Evolutionary conservation across 805 yeast species (phyloP).

Genomic region (Lipomyces spencermartinsiae): DNA sequence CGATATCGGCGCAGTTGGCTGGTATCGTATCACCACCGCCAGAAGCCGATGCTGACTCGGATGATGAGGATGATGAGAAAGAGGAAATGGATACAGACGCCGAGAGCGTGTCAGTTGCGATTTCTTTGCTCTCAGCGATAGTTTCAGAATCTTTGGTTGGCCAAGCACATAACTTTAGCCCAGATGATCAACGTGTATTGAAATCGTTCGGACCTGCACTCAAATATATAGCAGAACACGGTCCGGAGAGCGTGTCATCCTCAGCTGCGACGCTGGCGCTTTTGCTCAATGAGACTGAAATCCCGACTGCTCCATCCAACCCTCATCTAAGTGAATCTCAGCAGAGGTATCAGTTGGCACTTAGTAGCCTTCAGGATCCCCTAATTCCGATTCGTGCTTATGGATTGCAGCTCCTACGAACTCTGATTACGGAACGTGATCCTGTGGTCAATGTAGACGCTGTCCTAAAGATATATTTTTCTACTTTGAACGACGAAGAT

Average conservation of each 20-base stretch:
- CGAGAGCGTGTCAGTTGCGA: conserved; percentile 45
- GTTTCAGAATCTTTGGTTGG: conserved; percentile 41
- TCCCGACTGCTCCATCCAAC: conserved; percentile 6
- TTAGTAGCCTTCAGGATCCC: conserved; percentile 73
- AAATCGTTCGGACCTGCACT: conserved; percentile 30
- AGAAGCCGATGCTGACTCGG: conserved; percentile 42
- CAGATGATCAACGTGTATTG: conserved; percentile 26
- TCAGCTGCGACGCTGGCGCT: conserved; percentile 35
- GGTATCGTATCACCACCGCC: conserved; percentile 18
- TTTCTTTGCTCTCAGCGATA: conserved; percentile 45
- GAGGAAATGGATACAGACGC: conserved; percentile 39
- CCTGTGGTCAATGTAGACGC: conserved; percentile 56
- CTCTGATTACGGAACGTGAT: conserved; percentile 59
- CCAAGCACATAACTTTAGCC: conserved; percentile 7
- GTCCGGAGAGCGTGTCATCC: conserved; percentile 27
- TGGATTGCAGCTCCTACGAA: conserved; percentile 71
- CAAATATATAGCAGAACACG: conserved; percentile 32
- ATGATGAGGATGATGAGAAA: conserved; percentile 44
- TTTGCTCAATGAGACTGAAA: conserved; percentile 30
- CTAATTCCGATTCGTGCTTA: conserved; percentile 85
- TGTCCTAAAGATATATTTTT: conserved; percentile 66
- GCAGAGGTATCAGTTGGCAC: conserved; percentile 59
- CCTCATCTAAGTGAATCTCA: conserved; percentile 32
- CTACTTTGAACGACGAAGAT: conserved; percentile 75
- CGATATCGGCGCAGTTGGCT: conserved; percentile 23